Evolutionary conservation across 2,329 filamentous ascomycete genomes (phyloP), one percentile per base, ranked within the genome.

Genomic region (Fusarium nodosum): DNA sequence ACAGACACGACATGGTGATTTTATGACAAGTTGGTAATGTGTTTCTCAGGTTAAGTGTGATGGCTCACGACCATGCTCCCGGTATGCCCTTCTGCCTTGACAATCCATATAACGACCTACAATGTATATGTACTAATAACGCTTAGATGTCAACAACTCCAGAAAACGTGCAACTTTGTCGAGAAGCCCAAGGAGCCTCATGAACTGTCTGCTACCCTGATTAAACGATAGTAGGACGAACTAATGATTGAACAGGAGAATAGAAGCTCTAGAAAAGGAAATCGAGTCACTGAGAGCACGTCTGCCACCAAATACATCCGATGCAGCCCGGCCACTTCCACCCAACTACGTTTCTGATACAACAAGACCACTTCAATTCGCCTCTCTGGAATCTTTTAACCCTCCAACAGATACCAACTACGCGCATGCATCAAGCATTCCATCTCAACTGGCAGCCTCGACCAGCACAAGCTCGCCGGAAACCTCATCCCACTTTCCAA

Each of bases 211-310:
- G 56, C 45, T 3, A 3, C 3, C 5, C 4, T 26, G 3, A 1
- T 2, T 1, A 3, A 3, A 0, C 0, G 3, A 13, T 1, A 7
- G 4, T 0, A 3, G 7, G 9, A 2, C 16, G 44, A n/a, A 44
- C 18, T 4, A 3, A 3, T 13, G 12, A 0, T 4, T 4, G 13
- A 3, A 2, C 4, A 65, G 62, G 2, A 65, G 42, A 26, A 65
- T 65, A 7, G 62, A 65, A n/a, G 54, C 54, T 3, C 36, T 65
- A 1, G 53, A 65, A 11, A 47, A 33, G 20, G 36, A 65, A 24
- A 38, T 65, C 3, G 53, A 65, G 26, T 18, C 24, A 13, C 62
- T 65, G 1, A 65, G 45, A 3, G 38, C 60, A 13, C 31, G 26
- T 1, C 30, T 53, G 2, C 33, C 13, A 2, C 18, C 53, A 38